These are phyloP conservation scores for Alloascoidea hylecoeti DNA, from an alignment of 805 yeast species.

Conservation along the genomic window DNA sequence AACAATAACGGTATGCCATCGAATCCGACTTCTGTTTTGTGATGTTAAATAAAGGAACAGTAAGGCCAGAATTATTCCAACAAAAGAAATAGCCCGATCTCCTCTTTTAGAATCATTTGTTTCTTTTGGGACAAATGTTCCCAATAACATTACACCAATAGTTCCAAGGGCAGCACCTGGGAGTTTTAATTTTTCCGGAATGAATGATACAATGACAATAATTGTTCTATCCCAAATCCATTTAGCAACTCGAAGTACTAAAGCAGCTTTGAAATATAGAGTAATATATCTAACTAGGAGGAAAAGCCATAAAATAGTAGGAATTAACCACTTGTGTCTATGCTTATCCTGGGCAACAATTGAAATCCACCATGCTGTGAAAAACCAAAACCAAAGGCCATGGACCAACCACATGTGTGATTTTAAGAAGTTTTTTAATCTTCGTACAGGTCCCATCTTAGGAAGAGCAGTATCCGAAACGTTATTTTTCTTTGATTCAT, in stretches of 20 bases:
- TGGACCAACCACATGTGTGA: slow-evolving; percentile 13
- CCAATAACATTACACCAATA: slow-evolving; percentile 32
- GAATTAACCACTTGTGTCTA: slow-evolving; percentile 41
- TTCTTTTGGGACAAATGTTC: slow-evolving; percentile 37
- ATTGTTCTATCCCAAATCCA: slow-evolving; percentile 18
- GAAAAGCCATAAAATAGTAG: slow-evolving; percentile 36
- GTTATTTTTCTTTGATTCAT: too few species aligned
- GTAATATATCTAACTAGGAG: slow-evolving; percentile 36
- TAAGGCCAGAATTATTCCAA: slow-evolving; percentile 36
- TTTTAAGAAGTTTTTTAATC: slow-evolving; percentile 3
- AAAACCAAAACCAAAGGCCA: slow-evolving; percentile 20
- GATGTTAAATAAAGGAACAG: slow-evolving; percentile 29
- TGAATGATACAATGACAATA: slow-evolving; percentile 10
- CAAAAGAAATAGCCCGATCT: slow-evolving; percentile 44
- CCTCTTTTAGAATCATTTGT: slow-evolving; percentile 28
- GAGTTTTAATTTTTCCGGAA: slow-evolving; percentile 29
- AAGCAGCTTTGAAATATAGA: slow-evolving; percentile 27
- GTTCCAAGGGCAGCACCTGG: slow-evolving; percentile 29
- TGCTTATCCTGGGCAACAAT: slow-evolving; percentile 34
- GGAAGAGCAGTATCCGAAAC: too few species aligned
- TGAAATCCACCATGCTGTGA: slow-evolving; percentile 43
- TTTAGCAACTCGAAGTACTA: slow-evolving; percentile 14
- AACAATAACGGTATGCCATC: slow-evolving; percentile 45
- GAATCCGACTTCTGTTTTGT: slow-evolving; percentile 26
- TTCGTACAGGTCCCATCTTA: too few species aligned